Base-by-base conservation (phyloP, 495 filamentous ascomycete species). In the Pseudevernia furfuracea region DNA sequence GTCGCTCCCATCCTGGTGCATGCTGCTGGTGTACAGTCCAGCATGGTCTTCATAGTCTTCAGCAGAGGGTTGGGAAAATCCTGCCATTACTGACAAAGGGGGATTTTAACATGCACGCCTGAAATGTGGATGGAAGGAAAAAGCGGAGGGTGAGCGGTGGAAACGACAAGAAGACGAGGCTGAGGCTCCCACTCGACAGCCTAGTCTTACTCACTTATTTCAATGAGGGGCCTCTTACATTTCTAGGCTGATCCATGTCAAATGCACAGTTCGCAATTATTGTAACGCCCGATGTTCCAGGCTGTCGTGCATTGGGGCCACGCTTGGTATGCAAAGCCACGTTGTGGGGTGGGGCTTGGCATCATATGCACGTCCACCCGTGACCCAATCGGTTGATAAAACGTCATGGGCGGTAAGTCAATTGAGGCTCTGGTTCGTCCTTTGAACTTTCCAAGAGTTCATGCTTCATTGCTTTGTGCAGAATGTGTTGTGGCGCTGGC, bases 241-340 rank as follows among this genome's bases (percentile, higher is more conserved):
- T 21, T 52, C 46, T 52, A 52, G 46, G 46, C 46, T 25, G n/a
- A 14, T 17, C 4, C n/a, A 19, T 28, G 25, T 52, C 11, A 1
- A 28, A 25, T 4, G 46, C 41, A 15, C 14, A 19, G 25, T 52
- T 52, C 46, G 46, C 23, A 28, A 28, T 12, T 30, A 28, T 12
- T 30, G 1, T 4, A 4, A 52, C 46, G 46, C 46, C 46, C 46
- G 46, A 52, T 10, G 7, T 52, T 52, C 23, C 46, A 28, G 46
- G 46, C 25, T 28, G 10, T 52, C 11, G 12, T 52, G 23, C 46
- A 52, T 11, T 28, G 46, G 25, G n/a, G 23, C 25, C 46, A 12
- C 46, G 46, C 46, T 52, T 52, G 8, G 4, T 52, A 52, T 52
- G 46, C 46, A 52, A 15, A 52, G 46, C n/a, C 46, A 52, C 46